These are phyloP conservation scores for Aspergillus felis DNA, from an alignment of 2,329 filamentous ascomycete species.

Conservation along the genomic window DNA sequence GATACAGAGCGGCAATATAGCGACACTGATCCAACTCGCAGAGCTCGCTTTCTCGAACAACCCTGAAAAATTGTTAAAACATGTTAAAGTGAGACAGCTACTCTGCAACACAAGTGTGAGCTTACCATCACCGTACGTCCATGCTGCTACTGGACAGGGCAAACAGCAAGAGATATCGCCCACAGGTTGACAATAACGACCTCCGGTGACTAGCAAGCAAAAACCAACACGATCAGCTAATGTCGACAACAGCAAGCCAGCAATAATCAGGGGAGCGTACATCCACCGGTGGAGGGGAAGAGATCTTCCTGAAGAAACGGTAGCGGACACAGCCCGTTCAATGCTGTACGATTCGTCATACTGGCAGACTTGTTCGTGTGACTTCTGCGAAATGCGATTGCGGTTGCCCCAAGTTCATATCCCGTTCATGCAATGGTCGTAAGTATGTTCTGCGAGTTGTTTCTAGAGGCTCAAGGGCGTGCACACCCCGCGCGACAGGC, in stretches of 20 bases:
- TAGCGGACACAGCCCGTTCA: slow-evolving; percentile 55
- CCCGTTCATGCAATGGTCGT: background rate
- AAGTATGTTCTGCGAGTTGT: background rate
- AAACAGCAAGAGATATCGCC: slow-evolving; percentile 69
- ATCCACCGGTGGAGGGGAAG: slow-evolving; percentile 61
- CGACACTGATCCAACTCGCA: slow-evolving; percentile 80
- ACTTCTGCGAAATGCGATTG: slow-evolving; percentile 8
- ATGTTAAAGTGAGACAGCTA: background rate
- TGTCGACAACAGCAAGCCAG: background rate
- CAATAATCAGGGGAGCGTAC: slow-evolving; percentile 46
- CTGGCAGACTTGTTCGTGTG: slow-evolving; percentile 5
- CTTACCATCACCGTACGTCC: slow-evolving; percentile 59
- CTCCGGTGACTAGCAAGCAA: slow-evolving; percentile 50
- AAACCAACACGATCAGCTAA: slow-evolving; percentile 17
- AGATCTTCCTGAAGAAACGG: slow-evolving; percentile 65
- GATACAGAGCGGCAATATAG: slow-evolving; percentile 64
- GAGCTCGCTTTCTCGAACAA: slow-evolving; percentile 57
- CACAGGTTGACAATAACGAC: slow-evolving; percentile 56
- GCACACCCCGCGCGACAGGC: slow-evolving; percentile 17
- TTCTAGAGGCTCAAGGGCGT: slow-evolving; percentile 3
- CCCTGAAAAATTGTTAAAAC: background rate
- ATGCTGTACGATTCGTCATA: slow-evolving; percentile 19
- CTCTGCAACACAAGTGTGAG: background rate
- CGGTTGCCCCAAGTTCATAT: slow-evolving; percentile 11
- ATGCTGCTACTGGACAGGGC: slow-evolving; percentile 83